Evolutionary conservation across 2,329 filamentous ascomycete genomes (phyloP), one percentile per base, ranked within the genome.

Genomic region (Teratosphaeriaceae sp.): DNA sequence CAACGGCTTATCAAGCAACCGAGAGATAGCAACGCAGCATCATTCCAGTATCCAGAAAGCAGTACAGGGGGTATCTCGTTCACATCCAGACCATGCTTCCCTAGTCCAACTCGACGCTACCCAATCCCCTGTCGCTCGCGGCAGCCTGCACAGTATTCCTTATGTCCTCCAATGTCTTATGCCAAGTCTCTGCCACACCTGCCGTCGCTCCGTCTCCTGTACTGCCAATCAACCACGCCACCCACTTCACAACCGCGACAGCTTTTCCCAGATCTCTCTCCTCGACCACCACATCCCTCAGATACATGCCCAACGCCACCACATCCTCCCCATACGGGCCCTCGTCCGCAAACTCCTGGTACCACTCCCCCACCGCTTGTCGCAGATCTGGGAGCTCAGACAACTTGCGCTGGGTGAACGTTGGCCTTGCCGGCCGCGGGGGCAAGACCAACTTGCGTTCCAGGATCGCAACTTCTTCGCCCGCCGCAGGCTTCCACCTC

Each of bases 261-360:
- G 78, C 85, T 64, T 94, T 95, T 4, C 75, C 75, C 65, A 92
- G 73, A 60, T 96, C 82, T 45, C 75, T 72, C 63, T 97, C 92
- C 44, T 90, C 82, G 5, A 52, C 22, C 0, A 95, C 74, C 0
- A 97, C 86, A 20, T 75, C 75, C 4, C 62, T 70, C 22, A 97
- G 63, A 62, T 94, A 97, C 55, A 71, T 76, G 42, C 75, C 78
- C 47, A 97, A 71, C 27, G 89, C 80, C 30, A 74, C 74, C 0
- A 90, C 82, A 63, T 98, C 92, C 44, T 85, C 80, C 0, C 67
- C 66, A 63, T 92, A 88, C 1, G 92, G 92, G 0, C 85, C 88
- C 2, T 89, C 83, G 4, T 72, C 71, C 26, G 64, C 69, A 47
- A 90, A 94, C 47, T 83, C 80, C 2, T 68, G 60, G 50, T 88